Conservation (phyloP, 2,329 filamentous ascomycete genomes). For the Clonostachys byssicola region DNA sequence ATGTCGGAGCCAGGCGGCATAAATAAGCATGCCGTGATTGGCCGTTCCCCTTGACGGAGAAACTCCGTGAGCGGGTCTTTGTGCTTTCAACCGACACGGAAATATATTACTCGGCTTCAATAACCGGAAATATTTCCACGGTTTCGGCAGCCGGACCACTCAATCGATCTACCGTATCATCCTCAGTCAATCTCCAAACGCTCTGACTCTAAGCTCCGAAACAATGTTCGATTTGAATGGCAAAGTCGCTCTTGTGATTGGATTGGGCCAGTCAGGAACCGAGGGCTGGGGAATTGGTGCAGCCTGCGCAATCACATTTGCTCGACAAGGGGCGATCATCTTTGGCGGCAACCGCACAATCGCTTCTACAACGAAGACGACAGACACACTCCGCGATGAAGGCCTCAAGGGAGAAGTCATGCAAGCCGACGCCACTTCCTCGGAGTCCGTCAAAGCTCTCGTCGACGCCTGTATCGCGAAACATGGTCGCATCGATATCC, state of each 20-base stretch:
- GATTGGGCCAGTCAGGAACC: slow-evolving; percentile 35
- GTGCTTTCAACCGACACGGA: not conserved
- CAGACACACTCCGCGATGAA: slow-evolving; percentile 25
- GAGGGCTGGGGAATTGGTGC: slow-evolving; percentile 47
- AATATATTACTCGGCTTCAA: too few species aligned
- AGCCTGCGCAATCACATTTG: slow-evolving; percentile 40
- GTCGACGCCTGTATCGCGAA: slow-evolving; percentile 45
- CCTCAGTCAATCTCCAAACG: too few species aligned
- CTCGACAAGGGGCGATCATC: slow-evolving; percentile 39
- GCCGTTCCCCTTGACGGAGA: too few species aligned
- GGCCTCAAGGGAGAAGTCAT: slow-evolving; percentile 31
- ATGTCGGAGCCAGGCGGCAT: too few species aligned
- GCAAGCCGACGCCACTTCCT: slow-evolving; percentile 45
- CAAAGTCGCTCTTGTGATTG: slow-evolving; percentile 39
- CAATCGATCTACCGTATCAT: too few species aligned
- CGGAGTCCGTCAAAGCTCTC: slow-evolving; percentile 43
- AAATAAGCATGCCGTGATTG: too few species aligned
- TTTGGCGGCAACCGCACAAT: slow-evolving; percentile 46
- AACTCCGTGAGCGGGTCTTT: not conserved
- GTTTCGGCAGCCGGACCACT: too few species aligned
- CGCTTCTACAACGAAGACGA: slow-evolving; percentile 29
- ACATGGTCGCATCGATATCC: slow-evolving; percentile 53
- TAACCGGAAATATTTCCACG: too few species aligned
- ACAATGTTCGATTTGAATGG: slow-evolving; percentile 30
- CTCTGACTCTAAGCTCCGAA: too few species aligned